Evolutionary conservation across 495 filamentous ascomycete genomes (phyloP).

Genomic region (Tuber aestivum): DNA sequence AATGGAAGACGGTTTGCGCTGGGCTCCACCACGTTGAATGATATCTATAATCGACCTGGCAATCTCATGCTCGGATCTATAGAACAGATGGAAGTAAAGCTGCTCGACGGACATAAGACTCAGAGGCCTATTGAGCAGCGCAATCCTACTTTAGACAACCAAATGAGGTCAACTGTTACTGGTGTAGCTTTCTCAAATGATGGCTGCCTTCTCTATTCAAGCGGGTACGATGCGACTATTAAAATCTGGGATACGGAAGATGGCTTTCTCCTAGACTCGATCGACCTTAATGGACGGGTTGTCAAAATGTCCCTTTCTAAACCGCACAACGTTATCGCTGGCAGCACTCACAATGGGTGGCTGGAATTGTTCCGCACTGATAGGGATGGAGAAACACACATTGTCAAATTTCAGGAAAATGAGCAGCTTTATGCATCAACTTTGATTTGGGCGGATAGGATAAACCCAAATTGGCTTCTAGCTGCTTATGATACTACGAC

Average conservation of each 20-base stretch:
- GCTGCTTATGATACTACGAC: constrained; percentile 31
- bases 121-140: constrained; percentile 5
- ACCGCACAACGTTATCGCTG: constrained; percentile 45
- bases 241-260: constrained; percentile 61
- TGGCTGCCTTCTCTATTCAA: constrained; percentile 61
- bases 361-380: constrained; percentile 47
- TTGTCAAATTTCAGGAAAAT: constrained; percentile 12
- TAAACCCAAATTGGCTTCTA: constrained; percentile 24
- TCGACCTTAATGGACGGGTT: constrained; percentile 55
- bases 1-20: constrained; percentile 26
- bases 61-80: constrained; percentile 38
- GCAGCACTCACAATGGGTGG: constrained; percentile 47
- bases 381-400: constrained; percentile 9
- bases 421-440: constrained; percentile 20
- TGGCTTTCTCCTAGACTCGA: constrained; percentile 44
- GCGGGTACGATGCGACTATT: constrained; percentile 72
- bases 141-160: constrained; percentile 5
- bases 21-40: neutral
- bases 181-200: constrained; percentile 29
- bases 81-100: constrained; percentile 18
- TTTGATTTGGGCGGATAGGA: constrained; percentile 18
- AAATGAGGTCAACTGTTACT: constrained; percentile 30
- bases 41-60: constrained; percentile 38
- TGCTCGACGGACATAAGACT: constrained; percentile 33
- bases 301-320: constrained; percentile 55